A percentile compares a stretch with the other conserved stretches of the same genome.
These are phyloP conservation scores for Coemansia sp. DNA, from an alignment of 192 early-diverging fungal genomes.

Conservation along the genomic window DNA sequence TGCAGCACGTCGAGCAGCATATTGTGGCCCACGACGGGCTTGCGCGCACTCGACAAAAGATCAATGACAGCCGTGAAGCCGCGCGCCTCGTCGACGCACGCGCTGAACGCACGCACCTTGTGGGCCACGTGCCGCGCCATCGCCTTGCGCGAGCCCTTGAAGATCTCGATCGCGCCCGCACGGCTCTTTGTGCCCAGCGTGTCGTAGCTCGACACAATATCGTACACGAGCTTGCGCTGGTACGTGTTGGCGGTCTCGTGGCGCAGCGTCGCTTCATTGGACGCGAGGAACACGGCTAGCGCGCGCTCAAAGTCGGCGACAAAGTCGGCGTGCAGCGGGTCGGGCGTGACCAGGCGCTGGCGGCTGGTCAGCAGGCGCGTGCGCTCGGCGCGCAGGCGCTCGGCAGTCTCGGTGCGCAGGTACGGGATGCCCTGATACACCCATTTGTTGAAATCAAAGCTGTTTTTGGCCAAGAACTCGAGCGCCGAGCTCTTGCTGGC, in stretches of 20 bases:
- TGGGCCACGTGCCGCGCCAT: conserved; percentile 18
- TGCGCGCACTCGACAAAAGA: conserved; percentile 61
- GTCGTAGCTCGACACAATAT: conserved; percentile 59
- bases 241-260: conserved; percentile 57
- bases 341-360: conserved; percentile 12
- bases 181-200: conserved; percentile 42
- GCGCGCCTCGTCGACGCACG: conserved; percentile 53
- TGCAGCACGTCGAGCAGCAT: conserved; percentile 86
- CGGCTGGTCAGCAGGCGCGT: conserved; percentile 18
- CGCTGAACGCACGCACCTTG: conserved; percentile 28
- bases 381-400: conserved; percentile 20
- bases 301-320: conserved; percentile 19
- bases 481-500: conserved; percentile 56
- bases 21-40: conserved; percentile 89
- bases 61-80: conserved; percentile 82
- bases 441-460: conserved; percentile 93
- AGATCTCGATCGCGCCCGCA: conserved; percentile 39
- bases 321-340: conserved; percentile 15
- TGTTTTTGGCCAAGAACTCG: conserved; percentile 70
- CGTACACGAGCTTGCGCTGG: conserved; percentile 74
- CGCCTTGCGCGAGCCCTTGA: conserved; percentile 37
- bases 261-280: conserved; percentile 9
- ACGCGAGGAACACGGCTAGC: conserved; percentile 15
- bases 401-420: conserved; percentile 25
- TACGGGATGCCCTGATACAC: conserved; percentile 77